Conservation (phyloP, 1,139 yeast genomes). For the Kodamaea sp. region DNA sequence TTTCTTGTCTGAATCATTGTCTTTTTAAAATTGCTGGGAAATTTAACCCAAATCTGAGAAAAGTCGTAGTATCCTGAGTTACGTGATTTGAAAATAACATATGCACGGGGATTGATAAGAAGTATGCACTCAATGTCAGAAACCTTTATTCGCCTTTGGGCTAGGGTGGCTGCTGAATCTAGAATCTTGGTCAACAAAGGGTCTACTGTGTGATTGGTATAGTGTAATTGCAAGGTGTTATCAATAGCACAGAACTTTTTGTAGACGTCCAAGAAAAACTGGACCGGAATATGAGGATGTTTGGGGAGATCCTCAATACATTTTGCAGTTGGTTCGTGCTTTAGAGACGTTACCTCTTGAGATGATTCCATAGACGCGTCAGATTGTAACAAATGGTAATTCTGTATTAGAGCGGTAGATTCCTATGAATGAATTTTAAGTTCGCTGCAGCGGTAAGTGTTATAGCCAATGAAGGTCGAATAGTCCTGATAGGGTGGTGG, state of each 20-base stretch:
- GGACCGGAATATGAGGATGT: slow-evolving; percentile 8
- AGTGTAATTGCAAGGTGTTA: slow-evolving; percentile 25
- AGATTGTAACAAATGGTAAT: too few relatives aligned
- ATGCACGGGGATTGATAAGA: slow-evolving; percentile 17
- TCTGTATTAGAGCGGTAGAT: too few relatives aligned
- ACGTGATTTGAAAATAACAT: slow-evolving; percentile 15
- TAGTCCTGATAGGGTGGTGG: too few relatives aligned
- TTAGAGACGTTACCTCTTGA: too few relatives aligned
- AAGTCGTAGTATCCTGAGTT: slow-evolving; percentile 2
- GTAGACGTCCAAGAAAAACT: slow-evolving; percentile 7
- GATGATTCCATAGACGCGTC: too few relatives aligned
- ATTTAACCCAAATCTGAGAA: slow-evolving; percentile 11
- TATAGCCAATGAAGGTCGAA: too few relatives aligned
- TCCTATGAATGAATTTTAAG: too few relatives aligned
- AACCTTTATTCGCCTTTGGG: slow-evolving; percentile 17
- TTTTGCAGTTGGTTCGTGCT: too few relatives aligned
- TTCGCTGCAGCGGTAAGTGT: too few relatives aligned
- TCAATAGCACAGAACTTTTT: slow-evolving; percentile 25
- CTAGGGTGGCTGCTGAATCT: slow-evolving; percentile 22
- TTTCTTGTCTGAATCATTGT: slow-evolving; percentile 9
- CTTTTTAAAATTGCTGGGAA: slow-evolving; percentile 11
- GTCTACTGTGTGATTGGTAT: slow-evolving; percentile 26
- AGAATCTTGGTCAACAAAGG: slow-evolving; percentile 23
- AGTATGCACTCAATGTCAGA: slow-evolving; percentile 20
- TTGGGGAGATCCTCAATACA: not conserved